phyloP scores from a whole-genome alignment of 2,329 filamentous ascomycete species.

The Verticillium dahliae region DNA sequence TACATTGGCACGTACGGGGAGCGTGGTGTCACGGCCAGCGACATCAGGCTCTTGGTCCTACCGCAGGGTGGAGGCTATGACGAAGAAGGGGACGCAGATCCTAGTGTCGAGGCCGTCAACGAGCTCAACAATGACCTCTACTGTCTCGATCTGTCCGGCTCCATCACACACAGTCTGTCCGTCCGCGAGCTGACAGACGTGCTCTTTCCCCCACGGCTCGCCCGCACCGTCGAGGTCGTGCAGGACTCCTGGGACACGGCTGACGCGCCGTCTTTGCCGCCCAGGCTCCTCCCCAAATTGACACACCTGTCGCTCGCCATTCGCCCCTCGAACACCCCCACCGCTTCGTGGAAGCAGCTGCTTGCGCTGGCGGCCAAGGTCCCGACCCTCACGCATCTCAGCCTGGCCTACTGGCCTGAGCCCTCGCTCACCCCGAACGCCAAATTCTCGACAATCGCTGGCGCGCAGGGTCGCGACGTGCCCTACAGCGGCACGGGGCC shows the following conservation, averaged over 20 bases:
- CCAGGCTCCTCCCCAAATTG: constrained; percentile 44
- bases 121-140: constrained; percentile 38
- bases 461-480: constrained; percentile 28
- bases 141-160: constrained; percentile 47
- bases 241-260: constrained; percentile 49
- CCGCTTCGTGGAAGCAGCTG: constrained; percentile 52
- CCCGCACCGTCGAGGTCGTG: constrained; percentile 17
- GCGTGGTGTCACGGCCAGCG: constrained; percentile 41
- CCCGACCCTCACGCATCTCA: constrained; percentile 51
- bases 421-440: constrained; percentile 52
- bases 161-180: constrained; percentile 41
- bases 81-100: not conserved
- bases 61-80: constrained; percentile 21
- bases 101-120: constrained; percentile 7
- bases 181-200: constrained; percentile 46
- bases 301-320: constrained; percentile 56
- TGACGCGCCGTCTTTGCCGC: constrained; percentile 17
- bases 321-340: constrained; percentile 18
- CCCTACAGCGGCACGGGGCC: constrained; percentile 49
- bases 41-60: constrained; percentile 40
- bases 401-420: constrained; percentile 55
- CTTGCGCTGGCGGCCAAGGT: constrained; percentile 46
- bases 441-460: constrained; percentile 37
- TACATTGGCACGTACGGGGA: constrained; percentile 38
- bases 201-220: constrained; percentile 33